Evolutionary conservation across 2,329 filamentous ascomycete genomes (phyloP).

Genomic region (Fusarium sp.): DNA sequence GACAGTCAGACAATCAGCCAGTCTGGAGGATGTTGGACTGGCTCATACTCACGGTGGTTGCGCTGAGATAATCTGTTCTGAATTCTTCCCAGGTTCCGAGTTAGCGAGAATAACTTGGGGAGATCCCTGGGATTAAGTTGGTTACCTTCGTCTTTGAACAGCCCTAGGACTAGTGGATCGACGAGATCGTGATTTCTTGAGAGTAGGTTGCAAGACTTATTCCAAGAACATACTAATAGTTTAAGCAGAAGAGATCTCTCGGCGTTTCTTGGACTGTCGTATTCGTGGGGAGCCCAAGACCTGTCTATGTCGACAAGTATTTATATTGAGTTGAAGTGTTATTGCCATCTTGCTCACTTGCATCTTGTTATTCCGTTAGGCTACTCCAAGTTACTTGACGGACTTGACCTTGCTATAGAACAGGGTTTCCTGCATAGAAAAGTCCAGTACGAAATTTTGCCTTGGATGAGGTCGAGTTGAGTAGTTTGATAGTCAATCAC

Average conservation of each 20-base stretch:
- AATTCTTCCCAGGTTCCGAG: not conserved
- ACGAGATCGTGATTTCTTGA: not conserved
- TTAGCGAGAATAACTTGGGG: not conserved
- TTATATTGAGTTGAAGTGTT: not conserved
- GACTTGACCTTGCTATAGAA: not conserved
- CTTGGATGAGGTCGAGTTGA: not conserved
- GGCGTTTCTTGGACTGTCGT: not conserved
- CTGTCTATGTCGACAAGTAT: not conserved
- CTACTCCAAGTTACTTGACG: not conserved
- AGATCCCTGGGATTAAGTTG: not conserved
- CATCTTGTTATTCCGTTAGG: not conserved
- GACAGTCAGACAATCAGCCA: not conserved
- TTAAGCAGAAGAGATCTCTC: not conserved
- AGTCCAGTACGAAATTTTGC: not conserved
- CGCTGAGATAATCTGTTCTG: not conserved
- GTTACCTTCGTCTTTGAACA: not conserved
- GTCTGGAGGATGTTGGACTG: not conserved
- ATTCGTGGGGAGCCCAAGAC: not conserved
- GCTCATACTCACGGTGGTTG: not conserved
- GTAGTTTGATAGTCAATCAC: not conserved
- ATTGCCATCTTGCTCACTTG: not conserved
- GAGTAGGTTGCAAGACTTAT: not conserved
- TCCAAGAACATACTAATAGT: not conserved
- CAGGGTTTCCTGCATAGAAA: not conserved
- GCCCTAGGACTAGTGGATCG: not conserved